Conservation (phyloP, 768 basidiomycete genomes). For the Coprinopsis strossmayeri region DNA sequence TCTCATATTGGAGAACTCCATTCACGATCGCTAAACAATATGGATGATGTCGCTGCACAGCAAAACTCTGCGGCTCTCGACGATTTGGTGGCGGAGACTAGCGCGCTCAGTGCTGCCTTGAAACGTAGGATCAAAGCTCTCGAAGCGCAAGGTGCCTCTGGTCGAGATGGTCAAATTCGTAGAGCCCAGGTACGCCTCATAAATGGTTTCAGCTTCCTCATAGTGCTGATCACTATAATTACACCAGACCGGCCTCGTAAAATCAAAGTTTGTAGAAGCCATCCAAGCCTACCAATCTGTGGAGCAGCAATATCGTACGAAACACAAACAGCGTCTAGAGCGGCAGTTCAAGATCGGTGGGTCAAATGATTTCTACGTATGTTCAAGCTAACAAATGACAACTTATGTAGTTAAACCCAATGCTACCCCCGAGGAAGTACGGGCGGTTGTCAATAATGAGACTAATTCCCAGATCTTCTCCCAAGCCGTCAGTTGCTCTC, state of each 20-base stretch:
- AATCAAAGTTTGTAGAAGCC: conserved; percentile 77
- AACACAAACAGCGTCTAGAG: conserved; percentile 77
- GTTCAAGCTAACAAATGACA: too few relatives aligned
- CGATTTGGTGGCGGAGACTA: conserved; percentile 65
- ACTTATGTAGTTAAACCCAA: conserved; percentile 68
- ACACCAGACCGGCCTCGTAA: conserved; percentile 51
- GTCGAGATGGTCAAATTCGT: conserved; percentile 67
- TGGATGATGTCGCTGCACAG: conserved; percentile 61
- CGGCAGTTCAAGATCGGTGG: conserved; percentile 83
- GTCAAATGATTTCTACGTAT: conserved; percentile 16
- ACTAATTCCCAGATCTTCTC: conserved; percentile 83
- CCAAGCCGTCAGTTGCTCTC: conserved; percentile 60
- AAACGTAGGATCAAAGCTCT: conserved; percentile 70
- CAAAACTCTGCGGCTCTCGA: conserved; percentile 59
- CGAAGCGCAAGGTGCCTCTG: conserved; percentile 57
- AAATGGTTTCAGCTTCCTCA: not conserved
- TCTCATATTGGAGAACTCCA: conserved; percentile 65
- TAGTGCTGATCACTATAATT: conserved; percentile 9
- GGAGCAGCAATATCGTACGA: conserved; percentile 71
- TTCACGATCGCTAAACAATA: conserved; percentile 67
- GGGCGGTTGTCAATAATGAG: conserved; percentile 81
- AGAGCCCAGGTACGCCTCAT: conserved; percentile 69
- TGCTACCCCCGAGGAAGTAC: conserved; percentile 84
- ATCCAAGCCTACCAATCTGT: conserved; percentile 82
- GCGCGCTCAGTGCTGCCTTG: conserved; percentile 58